These are phyloP conservation scores for Strobilomyces dryophilus DNA, from an alignment of 768 basidiomycete species.

Conservation along the genomic window DNA sequence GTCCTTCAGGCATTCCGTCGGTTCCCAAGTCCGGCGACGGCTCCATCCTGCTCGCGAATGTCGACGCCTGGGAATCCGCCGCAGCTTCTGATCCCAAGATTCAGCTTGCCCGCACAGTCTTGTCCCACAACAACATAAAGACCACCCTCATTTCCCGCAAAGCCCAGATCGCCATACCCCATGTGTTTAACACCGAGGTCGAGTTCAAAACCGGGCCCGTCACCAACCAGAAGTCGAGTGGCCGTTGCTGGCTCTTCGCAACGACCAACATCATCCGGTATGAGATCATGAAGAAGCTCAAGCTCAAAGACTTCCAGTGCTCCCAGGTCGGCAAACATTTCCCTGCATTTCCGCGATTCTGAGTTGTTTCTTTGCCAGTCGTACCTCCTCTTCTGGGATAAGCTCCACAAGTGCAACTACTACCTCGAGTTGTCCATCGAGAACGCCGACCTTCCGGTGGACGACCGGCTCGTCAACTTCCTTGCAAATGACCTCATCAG, in stretches of 20 bases:
- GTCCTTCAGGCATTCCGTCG: neutral
- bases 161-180: constrained; percentile 57
- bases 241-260: constrained; percentile 95
- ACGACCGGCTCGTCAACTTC: constrained; percentile 78
- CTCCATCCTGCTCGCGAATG: constrained; percentile 51
- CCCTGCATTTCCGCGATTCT: neutral
- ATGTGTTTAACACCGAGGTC: constrained; percentile 80
- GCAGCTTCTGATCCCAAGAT: constrained; percentile 55
- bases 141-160: constrained; percentile 60
- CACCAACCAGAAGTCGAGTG: constrained; percentile 84
- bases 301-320: constrained; percentile 85
- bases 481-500: constrained; percentile 75
- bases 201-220: constrained; percentile 81
- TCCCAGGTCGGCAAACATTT: constrained; percentile 57
- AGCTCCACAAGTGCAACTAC: constrained; percentile 87
- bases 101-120: constrained; percentile 71
- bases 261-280: constrained; percentile 85
- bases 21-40: constrained; percentile 50
- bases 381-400: constrained; percentile 96
- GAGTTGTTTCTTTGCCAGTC: constrained; percentile 39
- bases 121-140: constrained; percentile 65
- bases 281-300: constrained; percentile 80
- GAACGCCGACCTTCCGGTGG: constrained; percentile 71
- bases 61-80: constrained; percentile 65
- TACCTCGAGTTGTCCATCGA: constrained; percentile 87